Percentiles rank a stretch among this genome's conserved stretches.
Conservation (phyloP, 768 basidiomycete species). For the Leccinellum luteum region DNA sequence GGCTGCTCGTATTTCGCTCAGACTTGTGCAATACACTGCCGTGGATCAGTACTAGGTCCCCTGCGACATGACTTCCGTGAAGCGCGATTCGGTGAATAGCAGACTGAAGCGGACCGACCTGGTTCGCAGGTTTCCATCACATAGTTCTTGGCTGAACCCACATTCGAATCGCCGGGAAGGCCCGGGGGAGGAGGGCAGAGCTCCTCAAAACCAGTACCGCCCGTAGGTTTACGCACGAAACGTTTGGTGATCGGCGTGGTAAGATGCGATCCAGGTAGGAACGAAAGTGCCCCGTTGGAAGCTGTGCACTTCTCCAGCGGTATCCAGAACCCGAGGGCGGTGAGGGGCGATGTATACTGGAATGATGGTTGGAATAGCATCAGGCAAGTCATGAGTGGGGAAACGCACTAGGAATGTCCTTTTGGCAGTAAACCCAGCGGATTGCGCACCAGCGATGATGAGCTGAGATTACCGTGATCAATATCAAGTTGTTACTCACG, state of each 20-base stretch:
- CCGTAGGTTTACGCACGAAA: constrained; percentile 71
- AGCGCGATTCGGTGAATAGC: background rate
- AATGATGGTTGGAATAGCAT: constrained; percentile 10
- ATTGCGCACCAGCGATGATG: constrained; percentile 67
- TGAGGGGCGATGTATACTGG: constrained; percentile 89
- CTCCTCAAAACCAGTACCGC: constrained; percentile 84
- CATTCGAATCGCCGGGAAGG: constrained; percentile 3
- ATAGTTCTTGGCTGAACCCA: constrained; percentile 42
- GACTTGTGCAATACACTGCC: constrained; percentile 92
- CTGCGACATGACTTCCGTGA: constrained; percentile 35
- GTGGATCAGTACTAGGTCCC: constrained; percentile 92
- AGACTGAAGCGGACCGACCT: constrained; percentile 38
- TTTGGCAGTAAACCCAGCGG: background rate
- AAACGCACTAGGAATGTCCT: background rate
- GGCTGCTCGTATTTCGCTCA: constrained; percentile 75
- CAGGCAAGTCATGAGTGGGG: background rate
- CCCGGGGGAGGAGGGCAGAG: constrained; percentile 42
- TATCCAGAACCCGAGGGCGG: constrained; percentile 96
- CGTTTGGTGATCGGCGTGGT: constrained; percentile 73
- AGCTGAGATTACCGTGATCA: constrained; percentile 38
- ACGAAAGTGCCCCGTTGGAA: constrained; percentile 81
- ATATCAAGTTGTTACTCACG: constrained; percentile 49
- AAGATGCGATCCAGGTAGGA: constrained; percentile 88
- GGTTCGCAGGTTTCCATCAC: constrained; percentile 70
- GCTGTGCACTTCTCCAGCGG: constrained; percentile 86